Evolutionary conservation across 2,329 filamentous ascomycete genomes (phyloP).

Genomic region (Hawksworthiomyces lignivorus): DNA sequence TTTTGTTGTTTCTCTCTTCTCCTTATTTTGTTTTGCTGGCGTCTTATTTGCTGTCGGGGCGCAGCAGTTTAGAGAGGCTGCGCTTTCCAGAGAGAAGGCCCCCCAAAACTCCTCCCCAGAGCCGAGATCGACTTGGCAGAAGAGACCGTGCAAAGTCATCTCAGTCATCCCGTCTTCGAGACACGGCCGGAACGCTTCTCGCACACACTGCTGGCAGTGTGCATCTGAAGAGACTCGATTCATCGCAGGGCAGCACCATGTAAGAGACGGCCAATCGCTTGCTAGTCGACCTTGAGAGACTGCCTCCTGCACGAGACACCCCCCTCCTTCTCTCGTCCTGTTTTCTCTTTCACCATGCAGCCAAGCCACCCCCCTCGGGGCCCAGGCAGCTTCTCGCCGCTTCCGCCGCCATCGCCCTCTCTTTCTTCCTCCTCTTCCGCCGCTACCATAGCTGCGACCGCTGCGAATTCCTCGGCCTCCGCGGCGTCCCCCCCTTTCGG

Average conservation of each 20-base stretch:
- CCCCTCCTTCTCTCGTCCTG: constrained; percentile 10
- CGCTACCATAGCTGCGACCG: constrained; percentile 16
- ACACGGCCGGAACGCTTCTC: no score
- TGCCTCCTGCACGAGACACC: neutral
- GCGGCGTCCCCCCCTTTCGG: constrained; percentile 15
- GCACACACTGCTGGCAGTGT: constrained; percentile 3
- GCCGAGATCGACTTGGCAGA: no score
- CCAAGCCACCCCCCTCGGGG: constrained; percentile 37
- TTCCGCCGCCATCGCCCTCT: constrained; percentile 25
- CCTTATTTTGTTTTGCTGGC: no score
- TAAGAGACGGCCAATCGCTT: constrained; percentile 25
- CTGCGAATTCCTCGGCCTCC: constrained; percentile 10
- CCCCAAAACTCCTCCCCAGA: no score
- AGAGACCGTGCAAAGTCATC: no score
- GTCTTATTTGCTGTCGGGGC: no score
- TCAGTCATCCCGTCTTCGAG: no score
- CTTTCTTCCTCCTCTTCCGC: constrained; percentile 1
- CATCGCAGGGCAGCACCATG: constrained; percentile 36
- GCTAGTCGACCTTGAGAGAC: constrained; percentile 2
- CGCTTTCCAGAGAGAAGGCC: no score
- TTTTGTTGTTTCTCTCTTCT: no score
- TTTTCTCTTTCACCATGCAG: constrained; percentile 33
- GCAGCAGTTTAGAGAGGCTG: no score
- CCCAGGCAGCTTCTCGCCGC: constrained; percentile 50
- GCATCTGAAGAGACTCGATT: neutral